Percentiles rank a stretch among this genome's conserved stretches.
These are phyloP conservation scores for Eimeria tenella DNA, from an alignment of 169 alveolate species.

Conservation along the genomic window DNA sequence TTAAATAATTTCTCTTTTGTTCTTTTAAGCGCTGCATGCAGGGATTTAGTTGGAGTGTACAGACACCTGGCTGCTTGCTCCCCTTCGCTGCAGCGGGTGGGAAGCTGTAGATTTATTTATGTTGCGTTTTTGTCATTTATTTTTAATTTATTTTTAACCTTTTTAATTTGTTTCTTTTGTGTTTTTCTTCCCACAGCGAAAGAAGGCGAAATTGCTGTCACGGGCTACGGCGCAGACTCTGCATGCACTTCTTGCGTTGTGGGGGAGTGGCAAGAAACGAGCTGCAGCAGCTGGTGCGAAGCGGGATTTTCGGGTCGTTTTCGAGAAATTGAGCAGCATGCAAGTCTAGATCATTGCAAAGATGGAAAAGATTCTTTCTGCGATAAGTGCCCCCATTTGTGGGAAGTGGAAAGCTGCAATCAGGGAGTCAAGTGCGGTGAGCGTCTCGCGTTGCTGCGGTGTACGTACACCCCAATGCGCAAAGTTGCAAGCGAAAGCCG, in stretches of 20 bases:
- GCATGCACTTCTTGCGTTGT: slow-evolving; percentile 60
- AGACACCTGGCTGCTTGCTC: not conserved
- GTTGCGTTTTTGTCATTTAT: not conserved
- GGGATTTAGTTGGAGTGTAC: not conserved
- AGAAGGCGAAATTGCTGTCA: slow-evolving; percentile 11
- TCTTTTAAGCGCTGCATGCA: too few species aligned
- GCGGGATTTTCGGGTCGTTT: slow-evolving; percentile 43
- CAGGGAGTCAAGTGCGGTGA: slow-evolving; percentile 44
- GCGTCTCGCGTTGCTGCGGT: not conserved
- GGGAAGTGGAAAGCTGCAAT: slow-evolving; percentile 51
- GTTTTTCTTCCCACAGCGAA: not conserved
- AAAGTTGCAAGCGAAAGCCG: too few species aligned
- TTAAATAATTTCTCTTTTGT: too few species aligned
- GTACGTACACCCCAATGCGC: too few species aligned
- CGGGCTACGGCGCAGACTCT: slow-evolving; percentile 17
- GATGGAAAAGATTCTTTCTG: not conserved
- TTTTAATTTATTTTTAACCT: not conserved
- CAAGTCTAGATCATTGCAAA: slow-evolving; percentile 5
- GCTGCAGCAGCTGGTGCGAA: slow-evolving; percentile 55
- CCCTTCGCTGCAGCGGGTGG: too few species aligned
- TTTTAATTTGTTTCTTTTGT: not conserved
- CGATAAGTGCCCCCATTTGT: slow-evolving; percentile 64
- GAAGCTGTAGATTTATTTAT: too few species aligned
- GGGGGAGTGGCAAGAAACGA: slow-evolving; percentile 17
- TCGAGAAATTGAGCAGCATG: not conserved